phyloP scores from a whole-genome alignment of 2,329 filamentous ascomycete genomes.

The Sporothrix inflata region DNA sequence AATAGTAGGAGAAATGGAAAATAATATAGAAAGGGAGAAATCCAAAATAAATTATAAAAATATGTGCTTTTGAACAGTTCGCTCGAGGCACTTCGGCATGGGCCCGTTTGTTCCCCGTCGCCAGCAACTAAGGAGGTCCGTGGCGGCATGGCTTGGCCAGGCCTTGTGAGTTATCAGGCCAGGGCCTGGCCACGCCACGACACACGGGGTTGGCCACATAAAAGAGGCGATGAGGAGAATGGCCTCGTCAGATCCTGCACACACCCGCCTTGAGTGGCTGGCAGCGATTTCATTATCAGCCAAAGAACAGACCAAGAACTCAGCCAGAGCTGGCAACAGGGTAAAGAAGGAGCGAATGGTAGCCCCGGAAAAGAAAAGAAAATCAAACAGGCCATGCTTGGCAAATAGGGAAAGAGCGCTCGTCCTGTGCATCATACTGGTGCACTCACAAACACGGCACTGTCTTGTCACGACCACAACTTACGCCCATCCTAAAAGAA shows the following conservation, averaged over 20 bases:
- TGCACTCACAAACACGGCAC: not conserved
- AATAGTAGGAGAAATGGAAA: not conserved
- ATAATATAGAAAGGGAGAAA: not conserved
- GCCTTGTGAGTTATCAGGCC: not conserved
- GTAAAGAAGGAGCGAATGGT: not conserved
- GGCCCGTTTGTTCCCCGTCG: not conserved
- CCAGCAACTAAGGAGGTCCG: not conserved
- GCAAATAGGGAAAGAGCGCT: constrained; percentile 11
- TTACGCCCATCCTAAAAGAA: not conserved
- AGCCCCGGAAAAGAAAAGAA: not conserved
- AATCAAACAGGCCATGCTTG: not conserved
- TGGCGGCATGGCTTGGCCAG: not conserved
- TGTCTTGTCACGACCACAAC: not conserved
- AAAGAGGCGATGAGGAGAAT: not conserved
- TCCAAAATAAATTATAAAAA: not conserved
- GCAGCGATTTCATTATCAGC: not conserved
- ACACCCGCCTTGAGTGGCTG: constrained; percentile 1
- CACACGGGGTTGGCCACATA: not conserved
- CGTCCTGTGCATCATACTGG: not conserved
- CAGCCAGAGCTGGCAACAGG: not conserved
- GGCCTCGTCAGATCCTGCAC: constrained; percentile 3
- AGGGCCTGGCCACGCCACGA: not conserved
- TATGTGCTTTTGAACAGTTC: not conserved
- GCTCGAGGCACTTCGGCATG: not conserved
- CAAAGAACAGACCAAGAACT: not conserved